Evolutionary conservation across 345 rosid species (phyloP).

Genomic region (Draba incana): DNA sequence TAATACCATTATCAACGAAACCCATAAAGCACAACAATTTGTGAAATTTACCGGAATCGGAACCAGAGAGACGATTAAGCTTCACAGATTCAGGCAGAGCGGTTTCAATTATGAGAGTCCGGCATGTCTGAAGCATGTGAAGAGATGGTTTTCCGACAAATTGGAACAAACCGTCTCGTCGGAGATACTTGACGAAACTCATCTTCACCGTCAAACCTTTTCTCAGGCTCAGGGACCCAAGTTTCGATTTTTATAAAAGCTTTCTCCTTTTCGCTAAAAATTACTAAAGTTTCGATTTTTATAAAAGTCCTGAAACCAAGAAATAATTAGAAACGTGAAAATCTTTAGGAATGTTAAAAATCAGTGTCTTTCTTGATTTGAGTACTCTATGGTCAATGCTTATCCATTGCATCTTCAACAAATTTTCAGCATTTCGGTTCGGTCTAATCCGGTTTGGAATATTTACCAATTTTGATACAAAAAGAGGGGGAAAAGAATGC

Average conservation of each 20-base stretch:
- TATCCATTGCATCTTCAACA: background rate
- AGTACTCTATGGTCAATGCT: background rate
- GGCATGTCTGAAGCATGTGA: conserved; percentile 45
- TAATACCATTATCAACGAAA: background rate
- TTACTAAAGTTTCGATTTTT: no score
- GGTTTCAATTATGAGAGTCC: conserved; percentile 74
- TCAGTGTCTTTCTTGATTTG: background rate
- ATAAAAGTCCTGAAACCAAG: no score
- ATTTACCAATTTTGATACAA: background rate
- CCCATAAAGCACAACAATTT: background rate
- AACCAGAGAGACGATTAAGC: conserved; percentile 58
- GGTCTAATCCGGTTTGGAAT: conserved; percentile 24
- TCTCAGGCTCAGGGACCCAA: background rate
- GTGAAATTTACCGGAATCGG: conserved; percentile 63
- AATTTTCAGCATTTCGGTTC: no score
- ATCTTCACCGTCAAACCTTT: conserved; percentile 16
- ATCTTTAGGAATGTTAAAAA: no score
- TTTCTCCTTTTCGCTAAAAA: background rate
- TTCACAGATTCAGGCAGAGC: conserved; percentile 61
- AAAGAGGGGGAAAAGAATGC: conserved; percentile 11
- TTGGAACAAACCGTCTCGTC: conserved; percentile 25
- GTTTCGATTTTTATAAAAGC: conserved; percentile 16
- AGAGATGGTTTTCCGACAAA: conserved; percentile 28
- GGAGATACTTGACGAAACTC: conserved; percentile 42
- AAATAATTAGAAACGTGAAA: no score